phyloP scores from a whole-genome alignment of 495 filamentous ascomycete genomes.

The Podospora anserina region DNA sequence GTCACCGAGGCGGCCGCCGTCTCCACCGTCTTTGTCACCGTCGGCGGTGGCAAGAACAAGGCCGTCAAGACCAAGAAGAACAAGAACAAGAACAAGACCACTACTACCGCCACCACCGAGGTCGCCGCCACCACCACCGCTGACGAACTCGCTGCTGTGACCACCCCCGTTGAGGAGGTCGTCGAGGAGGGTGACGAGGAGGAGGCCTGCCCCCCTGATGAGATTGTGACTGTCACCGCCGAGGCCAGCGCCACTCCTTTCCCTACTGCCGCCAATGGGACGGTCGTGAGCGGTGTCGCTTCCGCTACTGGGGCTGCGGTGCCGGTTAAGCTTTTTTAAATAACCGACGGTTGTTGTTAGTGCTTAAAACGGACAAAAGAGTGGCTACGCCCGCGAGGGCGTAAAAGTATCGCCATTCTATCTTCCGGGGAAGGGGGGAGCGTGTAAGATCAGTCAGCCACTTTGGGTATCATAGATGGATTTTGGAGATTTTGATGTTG shows the following conservation, averaged over 20 bases:
- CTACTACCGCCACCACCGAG: conserved; percentile 18
- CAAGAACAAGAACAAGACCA: conserved; percentile 11
- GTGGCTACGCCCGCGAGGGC: conserved; percentile 6
- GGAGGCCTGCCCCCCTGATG: conserved; percentile 34
- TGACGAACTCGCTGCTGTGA: conserved; percentile 12
- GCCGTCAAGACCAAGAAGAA: conserved; percentile 14
- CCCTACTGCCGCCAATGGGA: background rate
- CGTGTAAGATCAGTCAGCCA: background rate
- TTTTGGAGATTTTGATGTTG: background rate
- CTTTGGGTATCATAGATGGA: background rate
- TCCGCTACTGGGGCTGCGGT: conserved; percentile 28
- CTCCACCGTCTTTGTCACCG: conserved; percentile 38
- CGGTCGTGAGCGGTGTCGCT: conserved; percentile 14
- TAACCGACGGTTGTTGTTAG: background rate
- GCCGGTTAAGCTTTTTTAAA: conserved; percentile 3
- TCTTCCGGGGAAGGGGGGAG: background rate
- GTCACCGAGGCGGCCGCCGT: conserved; percentile 33
- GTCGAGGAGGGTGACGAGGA: conserved; percentile 17
- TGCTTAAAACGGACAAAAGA: background rate
- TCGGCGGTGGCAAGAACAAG: conserved; percentile 2
- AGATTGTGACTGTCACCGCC: conserved; percentile 28
- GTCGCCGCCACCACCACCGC: background rate
- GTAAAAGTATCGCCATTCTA: background rate
- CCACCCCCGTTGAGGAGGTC: conserved; percentile 12
- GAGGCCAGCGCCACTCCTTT: conserved; percentile 17